Percentiles rank a stretch among this genome's conserved stretches.
Evolutionary conservation across 2,329 filamentous ascomycete genomes (phyloP).

Genomic region (Shiraia sp.): DNA sequence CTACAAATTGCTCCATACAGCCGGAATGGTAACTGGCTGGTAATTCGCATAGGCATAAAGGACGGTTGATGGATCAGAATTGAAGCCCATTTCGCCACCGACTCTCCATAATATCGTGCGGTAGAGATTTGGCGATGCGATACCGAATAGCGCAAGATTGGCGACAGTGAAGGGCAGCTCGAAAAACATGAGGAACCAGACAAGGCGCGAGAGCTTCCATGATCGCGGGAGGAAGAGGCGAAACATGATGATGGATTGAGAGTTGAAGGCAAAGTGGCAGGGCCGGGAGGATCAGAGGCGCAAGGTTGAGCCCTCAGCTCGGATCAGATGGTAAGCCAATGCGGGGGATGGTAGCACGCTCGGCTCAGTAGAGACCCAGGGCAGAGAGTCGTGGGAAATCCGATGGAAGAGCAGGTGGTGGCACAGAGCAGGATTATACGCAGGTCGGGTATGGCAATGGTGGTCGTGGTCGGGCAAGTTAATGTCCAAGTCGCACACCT

Average conservation of each 20-base stretch:
- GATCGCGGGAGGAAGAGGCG: constrained; percentile 58
- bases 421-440: constrained; percentile 12
- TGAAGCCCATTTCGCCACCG: constrained; percentile 71
- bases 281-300: constrained; percentile 2
- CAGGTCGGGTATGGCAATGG: constrained; percentile 7
- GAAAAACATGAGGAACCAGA: constrained; percentile 62
- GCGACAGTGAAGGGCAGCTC: constrained; percentile 70
- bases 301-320: constrained; percentile 7
- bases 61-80: constrained; percentile 71
- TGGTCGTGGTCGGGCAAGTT: constrained; percentile 16
- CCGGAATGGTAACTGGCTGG: constrained; percentile 61
- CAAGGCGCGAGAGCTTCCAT: constrained; percentile 57
- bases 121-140: constrained; percentile 74
- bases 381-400: constrained; percentile 5
- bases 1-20: constrained; percentile 75
- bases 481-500: too few species aligned
- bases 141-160: constrained; percentile 70
- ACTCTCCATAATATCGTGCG: constrained; percentile 74
- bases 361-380: constrained; percentile 7
- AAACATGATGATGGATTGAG: constrained; percentile 20
- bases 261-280: not conserved
- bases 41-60: constrained; percentile 77
- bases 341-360: constrained; percentile 9
- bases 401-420: constrained; percentile 5
- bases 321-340: constrained; percentile 6